These are phyloP conservation scores for Neotropicomus parvogracilis DNA, from an alignment of 1,284 basidiomycete genomes.

Conservation along the genomic window DNA sequence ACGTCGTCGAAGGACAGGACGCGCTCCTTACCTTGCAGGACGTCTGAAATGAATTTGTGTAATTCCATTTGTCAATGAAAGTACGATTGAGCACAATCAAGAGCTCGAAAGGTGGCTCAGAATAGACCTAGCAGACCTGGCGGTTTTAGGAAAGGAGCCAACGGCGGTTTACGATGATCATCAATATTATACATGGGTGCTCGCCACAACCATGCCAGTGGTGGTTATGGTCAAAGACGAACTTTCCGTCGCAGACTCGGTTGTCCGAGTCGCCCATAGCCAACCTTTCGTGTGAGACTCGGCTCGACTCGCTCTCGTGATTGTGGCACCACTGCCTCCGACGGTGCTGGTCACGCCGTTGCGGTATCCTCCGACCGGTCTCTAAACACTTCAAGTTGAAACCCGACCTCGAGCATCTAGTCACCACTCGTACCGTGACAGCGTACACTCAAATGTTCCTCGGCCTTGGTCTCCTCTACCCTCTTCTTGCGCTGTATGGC, in stretches of 20 bases:
- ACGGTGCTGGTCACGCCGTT: too few relatives aligned
- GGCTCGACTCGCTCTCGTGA: too few relatives aligned
- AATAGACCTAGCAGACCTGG: neutral
- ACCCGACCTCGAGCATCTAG: too few relatives aligned
- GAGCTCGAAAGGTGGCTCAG: neutral
- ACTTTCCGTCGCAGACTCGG: neutral
- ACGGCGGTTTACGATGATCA: slow-evolving; percentile 11
- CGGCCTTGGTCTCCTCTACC: slow-evolving; percentile 20
- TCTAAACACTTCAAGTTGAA: too few relatives aligned
- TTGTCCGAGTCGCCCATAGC: too few relatives aligned
- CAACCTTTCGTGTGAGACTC: too few relatives aligned
- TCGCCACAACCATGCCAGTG: neutral
- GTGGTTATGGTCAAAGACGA: neutral
- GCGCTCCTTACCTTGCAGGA: slow-evolving; percentile 22
- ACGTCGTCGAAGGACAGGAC: slow-evolving; percentile 39
- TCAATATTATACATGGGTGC: neutral
- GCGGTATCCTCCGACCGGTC: too few relatives aligned
- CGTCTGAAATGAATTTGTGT: slow-evolving; percentile 20
- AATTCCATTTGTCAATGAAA: slow-evolving; percentile 14
- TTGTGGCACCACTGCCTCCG: neutral
- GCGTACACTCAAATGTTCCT: slow-evolving; percentile 19
- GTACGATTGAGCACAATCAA: neutral
- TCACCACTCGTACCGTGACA: too few relatives aligned
- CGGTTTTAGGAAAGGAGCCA: slow-evolving; percentile 3
- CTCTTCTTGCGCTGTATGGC: slow-evolving; percentile 21